Conservation (phyloP, 257 asterid species). For the Scutellaria minor region DNA sequence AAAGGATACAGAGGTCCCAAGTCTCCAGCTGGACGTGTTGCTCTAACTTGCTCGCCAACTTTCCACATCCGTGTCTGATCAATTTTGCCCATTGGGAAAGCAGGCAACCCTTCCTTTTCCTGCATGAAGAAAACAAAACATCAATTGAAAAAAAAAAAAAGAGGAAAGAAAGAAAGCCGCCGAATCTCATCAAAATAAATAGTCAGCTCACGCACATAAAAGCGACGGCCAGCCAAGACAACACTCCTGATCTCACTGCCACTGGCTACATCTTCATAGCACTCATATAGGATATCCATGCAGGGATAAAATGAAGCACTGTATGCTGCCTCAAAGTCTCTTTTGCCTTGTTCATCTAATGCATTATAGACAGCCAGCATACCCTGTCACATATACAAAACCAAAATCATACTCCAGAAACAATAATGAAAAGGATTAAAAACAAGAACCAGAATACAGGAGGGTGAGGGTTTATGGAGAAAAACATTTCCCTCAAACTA, state of each 20-base stretch:
- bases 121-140: slow-evolving; percentile 36
- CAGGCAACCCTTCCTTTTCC: slow-evolving; percentile 91
- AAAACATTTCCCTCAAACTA: not conserved
- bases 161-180: not conserved
- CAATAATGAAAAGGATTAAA: slow-evolving; percentile 16
- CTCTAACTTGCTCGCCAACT: slow-evolving; percentile 84
- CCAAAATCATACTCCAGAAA: not conserved
- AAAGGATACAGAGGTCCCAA: slow-evolving; percentile 88
- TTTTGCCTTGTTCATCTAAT: slow-evolving; percentile 76
- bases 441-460: slow-evolving; percentile 16
- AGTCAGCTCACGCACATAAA: slow-evolving; percentile 57
- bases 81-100: slow-evolving; percentile 97
- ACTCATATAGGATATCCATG: slow-evolving; percentile 94
- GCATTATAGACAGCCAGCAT: slow-evolving; percentile 88
- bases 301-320: slow-evolving; percentile 95
- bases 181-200: slow-evolving; percentile 4
- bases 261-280: slow-evolving; percentile 96
- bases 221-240: slow-evolving; percentile 97
- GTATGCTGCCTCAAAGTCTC: slow-evolving; percentile 79
- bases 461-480: not conserved
- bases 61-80: slow-evolving; percentile 95
- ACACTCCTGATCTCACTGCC: slow-evolving; percentile 95
- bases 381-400: slow-evolving; percentile 58
- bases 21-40: slow-evolving; percentile 76
- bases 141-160: not conserved